phyloP scores from a whole-genome alignment of 331 rosid genomes.

The Pyrus hybrid region DNA sequence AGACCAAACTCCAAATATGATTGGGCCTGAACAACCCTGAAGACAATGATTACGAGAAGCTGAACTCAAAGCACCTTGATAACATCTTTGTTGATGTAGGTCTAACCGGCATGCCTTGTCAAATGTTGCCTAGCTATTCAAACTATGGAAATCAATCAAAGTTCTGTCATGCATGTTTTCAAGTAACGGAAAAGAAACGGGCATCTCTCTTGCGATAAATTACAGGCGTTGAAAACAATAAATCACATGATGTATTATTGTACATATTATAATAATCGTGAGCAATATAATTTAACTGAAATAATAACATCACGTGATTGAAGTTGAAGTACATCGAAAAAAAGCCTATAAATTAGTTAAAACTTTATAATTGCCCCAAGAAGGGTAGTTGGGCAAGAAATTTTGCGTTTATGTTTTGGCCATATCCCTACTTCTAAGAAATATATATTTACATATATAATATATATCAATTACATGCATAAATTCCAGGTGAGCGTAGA shows the following conservation, averaged over 20 bases:
- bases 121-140: background rate
- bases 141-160: too few species aligned
- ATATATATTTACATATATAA: too few species aligned
- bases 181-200: background rate
- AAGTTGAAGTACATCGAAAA: background rate
- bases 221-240: accelerated
- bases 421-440: background rate
- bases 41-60: too few species aligned
- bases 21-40: background rate
- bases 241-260: too few species aligned
- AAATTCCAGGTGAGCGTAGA: conserved; percentile 32
- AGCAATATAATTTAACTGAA: background rate
- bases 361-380: too few species aligned
- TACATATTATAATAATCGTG: too few species aligned
- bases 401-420: conserved; percentile 41
- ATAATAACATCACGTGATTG: background rate
- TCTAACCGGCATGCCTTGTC: background rate
- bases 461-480: background rate
- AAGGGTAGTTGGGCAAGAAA: conserved; percentile 51
- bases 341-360: background rate
- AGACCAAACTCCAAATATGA: background rate
- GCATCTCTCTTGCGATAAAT: background rate
- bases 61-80: background rate
- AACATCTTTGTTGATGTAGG: background rate
- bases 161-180: too few species aligned